Conservation (phyloP, 1,139 yeast species). For the Chernovozyma sophiae-reginae region DNA sequence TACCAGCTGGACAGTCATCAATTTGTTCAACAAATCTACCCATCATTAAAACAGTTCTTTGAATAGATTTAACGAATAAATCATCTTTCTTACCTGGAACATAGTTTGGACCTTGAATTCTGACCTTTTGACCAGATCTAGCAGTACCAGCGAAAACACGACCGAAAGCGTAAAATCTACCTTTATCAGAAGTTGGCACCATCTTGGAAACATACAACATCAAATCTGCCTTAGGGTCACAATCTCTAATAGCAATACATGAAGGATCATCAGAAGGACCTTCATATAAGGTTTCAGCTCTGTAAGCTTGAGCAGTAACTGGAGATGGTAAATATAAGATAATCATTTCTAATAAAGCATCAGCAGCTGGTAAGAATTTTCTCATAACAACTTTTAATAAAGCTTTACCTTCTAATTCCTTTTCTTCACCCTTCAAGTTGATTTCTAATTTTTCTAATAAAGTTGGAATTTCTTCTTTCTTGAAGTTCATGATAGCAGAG, state of each 20-base stretch:
- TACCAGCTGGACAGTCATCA: slow-evolving; percentile 99
- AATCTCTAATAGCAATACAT: slow-evolving; percentile 90
- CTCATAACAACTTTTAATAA: slow-evolving; percentile 98
- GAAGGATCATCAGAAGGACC: slow-evolving; percentile 96
- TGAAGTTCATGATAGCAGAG: slow-evolving; percentile 50
- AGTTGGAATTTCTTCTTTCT: slow-evolving; percentile 88
- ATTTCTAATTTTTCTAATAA: slow-evolving; percentile 92
- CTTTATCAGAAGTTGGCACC: slow-evolving; percentile 99
- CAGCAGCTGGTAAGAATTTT: slow-evolving; percentile 99
- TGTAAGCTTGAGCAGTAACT: slow-evolving; percentile 97
- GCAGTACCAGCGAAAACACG: slow-evolving; percentile 99
- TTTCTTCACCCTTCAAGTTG: slow-evolving; percentile 86
- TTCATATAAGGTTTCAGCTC: slow-evolving; percentile 99
- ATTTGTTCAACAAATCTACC: slow-evolving; percentile 98
- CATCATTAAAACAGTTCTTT: slow-evolving; percentile 99
- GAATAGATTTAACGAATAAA: slow-evolving; percentile 93
- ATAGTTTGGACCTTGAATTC: slow-evolving; percentile 99
- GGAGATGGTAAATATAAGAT: slow-evolving; percentile 99
- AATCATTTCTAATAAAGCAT: slow-evolving; percentile 98
- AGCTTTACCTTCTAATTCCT: slow-evolving; percentile 98
- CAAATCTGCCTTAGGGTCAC: slow-evolving; percentile 98
- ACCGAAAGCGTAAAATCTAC: slow-evolving; percentile 99
- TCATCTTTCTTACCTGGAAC: slow-evolving; percentile 98
- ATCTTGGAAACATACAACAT: slow-evolving; percentile 99
- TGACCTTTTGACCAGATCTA: slow-evolving; percentile 97